Evolutionary conservation across 768 basidiomycete genomes (phyloP).

Genomic region (Boletus fagicola): DNA sequence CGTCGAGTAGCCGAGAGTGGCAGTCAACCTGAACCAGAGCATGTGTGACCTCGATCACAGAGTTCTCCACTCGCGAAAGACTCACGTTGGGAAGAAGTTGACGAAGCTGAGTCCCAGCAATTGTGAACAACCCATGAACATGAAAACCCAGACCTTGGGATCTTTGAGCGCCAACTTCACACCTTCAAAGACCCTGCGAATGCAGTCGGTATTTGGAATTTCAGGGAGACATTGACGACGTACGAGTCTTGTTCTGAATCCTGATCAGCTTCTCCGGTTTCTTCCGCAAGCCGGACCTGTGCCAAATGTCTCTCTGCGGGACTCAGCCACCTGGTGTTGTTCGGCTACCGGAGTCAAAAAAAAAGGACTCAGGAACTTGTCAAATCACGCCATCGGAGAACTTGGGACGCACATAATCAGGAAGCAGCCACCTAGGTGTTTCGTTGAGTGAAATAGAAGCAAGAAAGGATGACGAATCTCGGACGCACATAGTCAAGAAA

Average conservation of each 20-base stretch:
- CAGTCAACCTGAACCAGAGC: slow-evolving; percentile 42
- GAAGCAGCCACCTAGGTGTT: slow-evolving; percentile 49
- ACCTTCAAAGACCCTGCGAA: slow-evolving; percentile 19
- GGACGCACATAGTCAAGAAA: slow-evolving; percentile 47
- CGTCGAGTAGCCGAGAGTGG: slow-evolving; percentile 60
- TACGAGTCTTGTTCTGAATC: slow-evolving; percentile 60
- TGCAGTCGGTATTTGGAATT: background rate
- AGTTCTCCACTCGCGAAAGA: background rate
- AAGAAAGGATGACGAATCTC: background rate
- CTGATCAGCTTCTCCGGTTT: slow-evolving; percentile 64
- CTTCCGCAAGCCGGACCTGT: slow-evolving; percentile 64
- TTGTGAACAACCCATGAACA: slow-evolving; percentile 52
- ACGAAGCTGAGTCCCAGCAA: slow-evolving; percentile 59
- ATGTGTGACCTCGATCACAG: background rate
- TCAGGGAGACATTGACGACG: slow-evolving; percentile 19
- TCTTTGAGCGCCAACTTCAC: slow-evolving; percentile 56
- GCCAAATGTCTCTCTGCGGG: slow-evolving; percentile 53
- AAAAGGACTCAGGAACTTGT: background rate
- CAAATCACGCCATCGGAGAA: background rate
- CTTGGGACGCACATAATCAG: slow-evolving; percentile 50
- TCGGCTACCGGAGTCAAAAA: slow-evolving; percentile 39
- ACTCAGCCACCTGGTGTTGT: slow-evolving; percentile 62
- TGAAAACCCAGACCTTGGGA: slow-evolving; percentile 51
- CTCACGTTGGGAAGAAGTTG: slow-evolving; percentile 57
- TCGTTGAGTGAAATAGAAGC: background rate